Base-by-base conservation (phyloP, 2,329 filamentous ascomycete genomes). In the Verticillium nonalfalfae region DNA sequence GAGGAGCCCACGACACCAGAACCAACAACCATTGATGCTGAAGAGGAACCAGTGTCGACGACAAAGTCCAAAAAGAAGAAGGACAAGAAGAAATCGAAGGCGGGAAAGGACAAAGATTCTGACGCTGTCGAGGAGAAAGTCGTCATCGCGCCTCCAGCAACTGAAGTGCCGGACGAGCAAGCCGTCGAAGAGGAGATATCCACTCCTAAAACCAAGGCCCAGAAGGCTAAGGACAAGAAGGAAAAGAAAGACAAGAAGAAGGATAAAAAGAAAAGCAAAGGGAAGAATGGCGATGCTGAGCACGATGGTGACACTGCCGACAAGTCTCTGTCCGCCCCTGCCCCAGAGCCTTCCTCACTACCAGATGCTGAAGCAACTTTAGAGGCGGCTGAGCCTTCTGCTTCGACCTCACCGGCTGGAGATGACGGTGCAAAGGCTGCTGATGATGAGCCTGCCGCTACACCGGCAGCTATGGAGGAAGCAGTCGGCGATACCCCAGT, bases 61-160 rank as follows among this genome's bases (percentile, higher is more conserved):
- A 39, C 56, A 7, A 50, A 58, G 15, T 50, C 59, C 50, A 64
- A 64, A 56, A 64, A 65, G 57, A 39, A 64, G 31, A 63, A 61
- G 50, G 61, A 63, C 56, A 64, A 64, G 58, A 64, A 64, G 50
- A 64, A 64, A 34, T 59, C 57, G 57, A 65, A 62, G 60, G 13
- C 36, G 31, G 57, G 58, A 14, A 59, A 61, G 50, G 63, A 59
- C n/a, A 36, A 61, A 52, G 39, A 61, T 56, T 13, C 31, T 3
- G 54, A 56, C 2, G 13, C 54, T 56, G 31, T 34, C 26, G 54
- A 56, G n/a, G 54, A 56, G n/a, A 56, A 35, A 7, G 5, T 31
- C 11, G 54, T 34, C 7, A 14, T 6, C 9, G 26, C 31, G 11
- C 14, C 18, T 52, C n/a, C 18, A 13, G 7, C 45, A 10, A 7